Percentiles rank a stretch among this genome's conserved stretches.
Evolutionary conservation across 257 asterid genomes (phyloP).

Genomic region (Solanum tarapatanum): DNA sequence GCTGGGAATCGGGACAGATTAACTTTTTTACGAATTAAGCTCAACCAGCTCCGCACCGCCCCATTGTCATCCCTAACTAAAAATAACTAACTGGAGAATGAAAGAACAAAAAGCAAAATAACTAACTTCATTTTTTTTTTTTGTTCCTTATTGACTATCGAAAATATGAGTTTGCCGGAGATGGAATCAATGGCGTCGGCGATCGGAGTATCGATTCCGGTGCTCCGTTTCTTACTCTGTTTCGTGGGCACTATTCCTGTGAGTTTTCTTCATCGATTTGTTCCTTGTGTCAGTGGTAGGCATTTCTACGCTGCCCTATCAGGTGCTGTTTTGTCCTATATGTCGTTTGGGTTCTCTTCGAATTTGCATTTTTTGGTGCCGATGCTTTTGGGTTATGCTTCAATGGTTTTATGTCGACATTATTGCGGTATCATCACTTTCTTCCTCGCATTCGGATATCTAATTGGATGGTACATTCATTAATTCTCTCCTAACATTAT

Average conservation of each 20-base stretch:
- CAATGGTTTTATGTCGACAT: slow-evolving; percentile 55
- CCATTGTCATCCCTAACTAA: background rate
- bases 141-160: background rate
- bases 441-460: slow-evolving; percentile 73
- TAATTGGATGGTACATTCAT: slow-evolving; percentile 74
- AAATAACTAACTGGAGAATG: background rate
- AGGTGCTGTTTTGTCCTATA: slow-evolving; percentile 62
- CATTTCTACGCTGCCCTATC: slow-evolving; percentile 70
- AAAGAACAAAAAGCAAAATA: background rate
- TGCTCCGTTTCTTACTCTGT: background rate
- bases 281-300: slow-evolving; percentile 60
- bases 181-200: background rate
- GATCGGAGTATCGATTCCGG: background rate
- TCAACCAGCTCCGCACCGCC: too few species aligned
- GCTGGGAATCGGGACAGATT: too few species aligned
- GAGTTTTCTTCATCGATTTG: slow-evolving; percentile 70
- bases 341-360: slow-evolving; percentile 79
- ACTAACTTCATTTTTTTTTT: background rate
- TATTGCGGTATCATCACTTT: slow-evolving; percentile 68
- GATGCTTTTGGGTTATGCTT: slow-evolving; percentile 67
- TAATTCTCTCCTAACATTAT: background rate
- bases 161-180: background rate
- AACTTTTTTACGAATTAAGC: fast-evolving
- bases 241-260: slow-evolving; percentile 49
- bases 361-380: slow-evolving; percentile 82